Evolutionary conservation across 352 stramenopile species (phyloP).

Genomic region (Phytophthora palmivora): DNA sequence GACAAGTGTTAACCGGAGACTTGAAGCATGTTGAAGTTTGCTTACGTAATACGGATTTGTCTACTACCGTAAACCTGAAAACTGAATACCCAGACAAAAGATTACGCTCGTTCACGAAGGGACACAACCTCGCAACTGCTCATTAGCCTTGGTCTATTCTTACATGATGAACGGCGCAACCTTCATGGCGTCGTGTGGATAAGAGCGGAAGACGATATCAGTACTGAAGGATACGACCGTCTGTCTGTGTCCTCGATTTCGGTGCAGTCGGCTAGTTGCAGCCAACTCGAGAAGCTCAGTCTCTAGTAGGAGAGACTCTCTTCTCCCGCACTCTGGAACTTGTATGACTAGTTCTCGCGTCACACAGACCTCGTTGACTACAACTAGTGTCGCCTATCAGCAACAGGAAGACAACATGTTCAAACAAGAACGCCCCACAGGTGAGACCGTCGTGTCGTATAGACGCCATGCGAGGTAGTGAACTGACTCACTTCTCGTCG

Average conservation of each 20-base stretch:
- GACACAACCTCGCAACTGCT: conserved; percentile 23
- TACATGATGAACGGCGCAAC: conserved; percentile 9
- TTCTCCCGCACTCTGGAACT: conserved; percentile 1
- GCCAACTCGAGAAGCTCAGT: conserved; percentile 9
- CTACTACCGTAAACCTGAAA: not conserved
- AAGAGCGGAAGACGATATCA: conserved; percentile 28
- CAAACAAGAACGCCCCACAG: conserved; percentile 34
- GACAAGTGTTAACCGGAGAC: no score
- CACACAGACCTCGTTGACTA: conserved; percentile 23
- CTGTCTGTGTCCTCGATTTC: conserved; percentile 5
- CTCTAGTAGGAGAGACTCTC: conserved; percentile 1
- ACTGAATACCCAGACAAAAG: conserved; percentile 1
- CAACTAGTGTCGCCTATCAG: conserved; percentile 8
- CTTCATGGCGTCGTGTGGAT: conserved; percentile 20
- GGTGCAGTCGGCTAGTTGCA: not conserved
- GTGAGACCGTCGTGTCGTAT: conserved; percentile 25
- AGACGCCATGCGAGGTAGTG: no score
- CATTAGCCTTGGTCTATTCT: conserved; percentile 14
- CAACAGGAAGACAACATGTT: conserved; percentile 44
- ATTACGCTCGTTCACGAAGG: conserved; percentile 4
- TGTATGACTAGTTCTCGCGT: conserved; percentile 38
- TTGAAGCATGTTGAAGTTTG: conserved; percentile 11
- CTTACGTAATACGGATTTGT: conserved; percentile 14
- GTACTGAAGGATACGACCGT: not conserved
- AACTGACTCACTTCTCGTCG: conserved; percentile 18